Conservation (phyloP, 257 asterid genomes). For the Osmanthus fragrans region DNA sequence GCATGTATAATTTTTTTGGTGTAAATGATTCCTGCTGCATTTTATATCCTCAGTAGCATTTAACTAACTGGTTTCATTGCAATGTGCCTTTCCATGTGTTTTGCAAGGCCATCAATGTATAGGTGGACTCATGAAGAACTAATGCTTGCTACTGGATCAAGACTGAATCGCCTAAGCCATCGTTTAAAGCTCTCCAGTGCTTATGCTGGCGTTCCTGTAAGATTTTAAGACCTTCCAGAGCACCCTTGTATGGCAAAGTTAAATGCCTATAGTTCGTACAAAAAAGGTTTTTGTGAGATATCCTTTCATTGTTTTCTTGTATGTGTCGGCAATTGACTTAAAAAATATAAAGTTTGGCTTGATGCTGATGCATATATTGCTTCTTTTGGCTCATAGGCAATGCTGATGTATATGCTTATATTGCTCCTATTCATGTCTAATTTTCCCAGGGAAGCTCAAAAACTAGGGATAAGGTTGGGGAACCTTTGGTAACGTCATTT, state of each 20-base stretch:
- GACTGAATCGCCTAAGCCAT: slow-evolving; percentile 47
- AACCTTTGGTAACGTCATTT: slow-evolving; percentile 77
- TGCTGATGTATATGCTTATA: not conserved
- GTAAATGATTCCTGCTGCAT: slow-evolving; percentile 24
- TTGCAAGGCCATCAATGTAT: slow-evolving; percentile 29
- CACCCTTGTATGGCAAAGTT: slow-evolving; percentile 3
- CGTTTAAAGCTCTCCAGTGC: slow-evolving; percentile 65
- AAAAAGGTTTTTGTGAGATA: not conserved
- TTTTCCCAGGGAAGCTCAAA: slow-evolving; percentile 63
- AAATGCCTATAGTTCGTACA: slow-evolving; percentile 16
- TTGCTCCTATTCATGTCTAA: not conserved
- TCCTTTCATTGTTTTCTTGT: slow-evolving; percentile 6
- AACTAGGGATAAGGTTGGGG: slow-evolving; percentile 67
- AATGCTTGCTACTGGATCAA: slow-evolving; percentile 80
- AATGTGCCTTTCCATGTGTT: not conserved
- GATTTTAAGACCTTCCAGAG: slow-evolving; percentile 24
- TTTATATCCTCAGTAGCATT: slow-evolving; percentile 16
- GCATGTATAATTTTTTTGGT: not conserved
- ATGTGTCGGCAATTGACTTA: not conserved
- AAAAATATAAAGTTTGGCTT: not conserved
- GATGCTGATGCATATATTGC: not conserved
- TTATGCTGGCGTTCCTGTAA: slow-evolving; percentile 69
- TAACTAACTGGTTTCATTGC: not conserved
- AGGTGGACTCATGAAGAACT: slow-evolving; percentile 77
- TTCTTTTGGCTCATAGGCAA: not conserved